Evolutionary conservation across 306 rosid species (phyloP), one percentile per base, ranked within the genome.

Genomic region (Vigna hirtella): DNA sequence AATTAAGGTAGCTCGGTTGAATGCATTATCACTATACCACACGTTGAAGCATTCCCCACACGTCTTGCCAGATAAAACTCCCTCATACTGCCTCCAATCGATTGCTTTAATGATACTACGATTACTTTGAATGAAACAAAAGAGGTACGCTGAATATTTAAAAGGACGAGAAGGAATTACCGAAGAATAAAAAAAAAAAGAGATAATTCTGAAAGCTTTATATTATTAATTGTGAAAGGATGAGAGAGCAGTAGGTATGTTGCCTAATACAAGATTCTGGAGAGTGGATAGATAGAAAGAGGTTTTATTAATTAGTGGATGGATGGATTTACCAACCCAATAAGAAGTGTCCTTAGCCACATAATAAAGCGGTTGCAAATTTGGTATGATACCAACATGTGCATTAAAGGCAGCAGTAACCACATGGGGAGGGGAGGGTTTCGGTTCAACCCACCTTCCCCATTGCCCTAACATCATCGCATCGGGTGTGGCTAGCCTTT

Each of bases 381-480:
- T 81, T 79, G 85, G 80, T 57, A 83, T 80, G 62, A 89, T 86
- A 76, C 73, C 68, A 78, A 80, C 92, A 76, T 83, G 94, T 89
- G 90, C 90, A 74, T 84, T 89, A 81, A 82, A 80, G 85, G 80
- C 82, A 80, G 80, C 81, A 80, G 34, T 71, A 87, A 72, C 70
- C 96, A 91, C 96, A 89, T 91, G 93, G 85, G 65, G 34, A 30
- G 5, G 32, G 5, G 2, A 22, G 74, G 72, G 52, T 79, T 64
- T 73, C 26, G 50, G 79, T 77, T 79, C 78, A 68, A 74, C 70
- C 76, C 86, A 80, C 83, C 88, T 72, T 80, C 47, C 86, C 77
- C 72, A 75, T 76, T 64, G 75, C 2, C 83, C 57, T 74, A 74
- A 80, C 73, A 63, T 76, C 71, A 3, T 79, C 70, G 53, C 76